Evolutionary conservation across 257 asterid genomes (phyloP), one percentile per base, ranked within the genome.

Genomic region (Coffea canephora): DNA sequence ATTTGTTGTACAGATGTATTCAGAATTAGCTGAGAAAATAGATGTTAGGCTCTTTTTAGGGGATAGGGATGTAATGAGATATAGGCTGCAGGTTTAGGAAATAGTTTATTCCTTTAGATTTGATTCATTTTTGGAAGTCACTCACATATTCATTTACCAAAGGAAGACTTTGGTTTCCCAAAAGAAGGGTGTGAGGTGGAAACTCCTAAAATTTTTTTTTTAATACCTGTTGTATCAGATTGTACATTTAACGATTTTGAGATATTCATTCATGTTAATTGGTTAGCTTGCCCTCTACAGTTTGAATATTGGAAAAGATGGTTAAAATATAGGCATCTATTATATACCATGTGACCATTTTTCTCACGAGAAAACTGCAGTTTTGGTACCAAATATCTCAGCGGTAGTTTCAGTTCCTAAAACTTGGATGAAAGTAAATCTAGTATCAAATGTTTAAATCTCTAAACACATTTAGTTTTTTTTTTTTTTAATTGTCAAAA

Each of bases 1-100:
- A 85, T 81, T 83, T 80, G 78, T 83, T 92, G 94, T 91, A 91
- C 81, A 89, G 91, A 85, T 83, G 86, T 69, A 59, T 36, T 57
- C 34, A 79, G 80, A 48, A 67, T 74, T 88, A 81, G 89, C 84
- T 34, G 84, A 87, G 83, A 65, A 77, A 71, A 78, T 77, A 85
- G 80, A 69, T 77, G 79, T 61, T 87, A 89, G 89, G 79, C 66
- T 68, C 59, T 78, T 74, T 39, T 78, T 77, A 80, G 87, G 71
- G 59, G 66, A 71, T 68, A 73, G 78, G 12, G 34, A 68, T 74
- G 85, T 85, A 88, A 80, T 71, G 73, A 82, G 83, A 71, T 66
- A 71, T 85, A 87, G 90, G 83, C 77, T 66, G 82, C 75, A 77
- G 85, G 78, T 74, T 78, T 69, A 80, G 78, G 64, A 81, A 72